Evolutionary conservation across 257 asterid genomes (phyloP).

Genomic region (Misopates orontium): DNA sequence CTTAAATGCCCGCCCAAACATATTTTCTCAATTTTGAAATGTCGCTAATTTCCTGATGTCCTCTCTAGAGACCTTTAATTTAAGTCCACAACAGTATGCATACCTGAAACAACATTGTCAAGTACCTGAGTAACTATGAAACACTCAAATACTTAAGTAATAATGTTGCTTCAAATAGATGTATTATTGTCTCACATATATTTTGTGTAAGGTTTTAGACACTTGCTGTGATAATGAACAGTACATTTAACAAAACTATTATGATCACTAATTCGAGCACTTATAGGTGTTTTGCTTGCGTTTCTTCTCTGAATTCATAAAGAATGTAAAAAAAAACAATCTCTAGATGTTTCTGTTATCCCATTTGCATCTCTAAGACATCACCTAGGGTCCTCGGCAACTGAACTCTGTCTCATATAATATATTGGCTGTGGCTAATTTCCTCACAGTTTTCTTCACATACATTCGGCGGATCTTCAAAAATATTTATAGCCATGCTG

Average conservation of each 20-base stretch:
- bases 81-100: too few species aligned
- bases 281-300: not conserved
- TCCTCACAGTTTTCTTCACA: conserved; percentile 74
- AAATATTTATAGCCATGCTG: conserved; percentile 78
- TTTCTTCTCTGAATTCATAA: not conserved
- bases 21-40: not conserved
- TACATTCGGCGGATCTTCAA: conserved; percentile 81
- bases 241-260: too few species aligned
- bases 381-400: not conserved
- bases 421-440: not conserved
- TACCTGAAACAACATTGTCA: too few species aligned
- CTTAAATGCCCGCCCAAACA: conserved; percentile 5
- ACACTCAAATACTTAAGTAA: too few species aligned
- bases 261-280: too few species aligned
- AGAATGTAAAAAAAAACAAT: not conserved
- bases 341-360: too few species aligned
- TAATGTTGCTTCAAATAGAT: too few species aligned
- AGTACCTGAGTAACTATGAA: too few species aligned
- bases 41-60: not conserved
- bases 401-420: conserved; percentile 13
- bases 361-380: too few species aligned
- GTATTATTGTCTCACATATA: too few species aligned
- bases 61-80: not conserved
- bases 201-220: too few species aligned
- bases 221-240: too few species aligned